phyloP scores from a whole-genome alignment of 257 asterid species.

The Nicotiana otophora region DNA sequence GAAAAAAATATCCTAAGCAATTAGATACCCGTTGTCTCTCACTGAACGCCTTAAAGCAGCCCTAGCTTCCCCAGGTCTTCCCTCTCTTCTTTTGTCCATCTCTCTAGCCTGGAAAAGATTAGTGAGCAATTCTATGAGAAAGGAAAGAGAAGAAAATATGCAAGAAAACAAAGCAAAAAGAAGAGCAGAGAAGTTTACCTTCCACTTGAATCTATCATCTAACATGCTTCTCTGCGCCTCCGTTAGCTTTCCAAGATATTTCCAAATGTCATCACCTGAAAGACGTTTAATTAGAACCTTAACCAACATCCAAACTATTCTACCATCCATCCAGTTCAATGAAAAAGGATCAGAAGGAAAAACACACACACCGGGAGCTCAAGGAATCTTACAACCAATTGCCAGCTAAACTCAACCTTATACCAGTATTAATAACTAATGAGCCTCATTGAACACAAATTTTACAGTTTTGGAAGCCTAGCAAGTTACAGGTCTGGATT shows the following conservation, averaged over 20 bases:
- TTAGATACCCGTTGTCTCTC: conserved; percentile 84
- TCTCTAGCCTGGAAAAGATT: conserved; percentile 73
- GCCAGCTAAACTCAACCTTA: background rate
- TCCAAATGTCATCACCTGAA: conserved; percentile 97
- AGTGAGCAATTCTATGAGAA: background rate
- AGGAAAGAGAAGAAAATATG: background rate
- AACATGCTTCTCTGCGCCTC: conserved; percentile 99
- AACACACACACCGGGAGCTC: background rate
- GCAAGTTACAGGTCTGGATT: too few relatives aligned
- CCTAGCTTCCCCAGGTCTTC: conserved; percentile 95
- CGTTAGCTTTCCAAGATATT: conserved; percentile 86
- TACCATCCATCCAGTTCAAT: background rate
- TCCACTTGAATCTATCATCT: conserved; percentile 98
- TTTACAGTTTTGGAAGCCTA: too few relatives aligned
- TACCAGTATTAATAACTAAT: background rate
- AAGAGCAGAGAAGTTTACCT: conserved; percentile 37
- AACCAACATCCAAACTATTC: background rate
- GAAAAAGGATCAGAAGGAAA: background rate
- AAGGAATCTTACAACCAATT: background rate
- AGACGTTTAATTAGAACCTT: conserved; percentile 15
- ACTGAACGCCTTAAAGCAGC: conserved; percentile 92
- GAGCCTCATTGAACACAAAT: conserved; percentile 10
- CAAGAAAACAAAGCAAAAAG: background rate
- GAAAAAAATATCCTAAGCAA: background rate
- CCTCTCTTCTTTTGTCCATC: conserved; percentile 96